Base-by-base conservation (phyloP, 1,284 basidiomycete species). In the Rhodotorula sp. region DNA sequence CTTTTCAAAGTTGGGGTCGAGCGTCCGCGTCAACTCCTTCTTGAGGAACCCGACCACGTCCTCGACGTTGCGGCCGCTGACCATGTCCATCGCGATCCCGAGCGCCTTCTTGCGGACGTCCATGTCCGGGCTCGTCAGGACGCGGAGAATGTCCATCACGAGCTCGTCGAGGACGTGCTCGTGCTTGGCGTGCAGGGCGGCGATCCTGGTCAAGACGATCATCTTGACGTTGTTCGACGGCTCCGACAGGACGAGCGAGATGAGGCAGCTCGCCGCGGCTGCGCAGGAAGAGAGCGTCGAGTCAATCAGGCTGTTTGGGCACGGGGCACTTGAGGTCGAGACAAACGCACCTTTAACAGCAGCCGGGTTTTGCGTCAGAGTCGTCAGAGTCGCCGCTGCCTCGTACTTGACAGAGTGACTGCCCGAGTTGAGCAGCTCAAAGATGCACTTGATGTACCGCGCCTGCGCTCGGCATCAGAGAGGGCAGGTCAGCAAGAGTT, bases 361-460 rank as follows among this genome's bases (percentile, higher is more conserved):
- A 29, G 93, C 92, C 5, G 95, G 90, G 81, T 97, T 97, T 83
- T 97, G 93, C 0, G 96, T 98, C 61, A 99, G 86, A 3, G 91
- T 90, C 0, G 96, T 98, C 62, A 99, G 86, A 5, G 93, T 97
- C 12, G 91, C 94, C 1, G 97, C 96, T 15, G 97, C 95, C 81
- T 99, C 96, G 80, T 99, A 99, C 82, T 97, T 98, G 79, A 99
- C 96, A 5, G 94, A 92, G 81, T 96, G 92, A 21, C 92, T 96
- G 1, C 91, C 85, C 14, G 91, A 90, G 79, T 91, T 91, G 70
- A 99, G 87, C n/a, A 99, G 87, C 81, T 98, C 94, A 70, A 95
- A 97, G 80, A 99, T 94, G 81, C 88, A 88, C 58, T 93, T 89
- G 80, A 99, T 97, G 85, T 96, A 98, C 77, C 91, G 88, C 54